These are phyloP conservation scores for Cymodocea nodosa DNA, from an alignment of 116 monocot species.

Conservation along the genomic window DNA sequence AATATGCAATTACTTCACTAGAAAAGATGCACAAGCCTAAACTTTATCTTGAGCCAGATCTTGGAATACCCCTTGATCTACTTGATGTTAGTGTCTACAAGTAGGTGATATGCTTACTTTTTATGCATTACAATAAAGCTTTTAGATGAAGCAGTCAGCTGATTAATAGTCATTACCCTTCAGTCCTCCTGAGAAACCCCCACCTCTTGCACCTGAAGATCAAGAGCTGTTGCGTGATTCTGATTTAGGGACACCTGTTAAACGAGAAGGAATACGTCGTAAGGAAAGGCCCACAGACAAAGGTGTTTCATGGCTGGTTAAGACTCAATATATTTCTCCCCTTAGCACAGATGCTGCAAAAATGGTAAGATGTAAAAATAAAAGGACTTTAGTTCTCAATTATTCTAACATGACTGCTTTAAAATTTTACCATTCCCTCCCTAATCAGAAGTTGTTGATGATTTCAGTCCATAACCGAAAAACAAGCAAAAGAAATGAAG, in stretches of 20 bases:
- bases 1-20: conserved; percentile 68
- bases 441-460: conserved; percentile 12
- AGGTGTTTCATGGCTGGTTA: conserved; percentile 91
- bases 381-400: not conserved
- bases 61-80: conserved; percentile 95
- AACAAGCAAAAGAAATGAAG: conserved; percentile 91
- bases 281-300: conserved; percentile 90
- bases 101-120: conserved; percentile 28
- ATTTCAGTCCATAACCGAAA: conserved; percentile 71
- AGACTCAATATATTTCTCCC: conserved; percentile 97
- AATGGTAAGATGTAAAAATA: conserved; percentile 13
- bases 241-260: conserved; percentile 69
- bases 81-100: conserved; percentile 84
- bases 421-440: not conserved
- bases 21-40: conserved; percentile 85
- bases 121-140: not conserved
- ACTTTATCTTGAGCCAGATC: conserved; percentile 75
- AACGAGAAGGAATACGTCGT: conserved; percentile 74
- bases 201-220: conserved; percentile 70
- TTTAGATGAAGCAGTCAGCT: not conserved
- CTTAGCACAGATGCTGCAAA: conserved; percentile 72
- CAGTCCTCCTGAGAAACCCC: conserved; percentile 38
- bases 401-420: not conserved
- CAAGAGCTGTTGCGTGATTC: conserved; percentile 69
- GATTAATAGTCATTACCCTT: not conserved